Percentiles rank a stretch among this genome's conserved stretches.
phyloP scores from a whole-genome alignment of 140 eudicot species.

The Erigeron philadelphicus region DNA sequence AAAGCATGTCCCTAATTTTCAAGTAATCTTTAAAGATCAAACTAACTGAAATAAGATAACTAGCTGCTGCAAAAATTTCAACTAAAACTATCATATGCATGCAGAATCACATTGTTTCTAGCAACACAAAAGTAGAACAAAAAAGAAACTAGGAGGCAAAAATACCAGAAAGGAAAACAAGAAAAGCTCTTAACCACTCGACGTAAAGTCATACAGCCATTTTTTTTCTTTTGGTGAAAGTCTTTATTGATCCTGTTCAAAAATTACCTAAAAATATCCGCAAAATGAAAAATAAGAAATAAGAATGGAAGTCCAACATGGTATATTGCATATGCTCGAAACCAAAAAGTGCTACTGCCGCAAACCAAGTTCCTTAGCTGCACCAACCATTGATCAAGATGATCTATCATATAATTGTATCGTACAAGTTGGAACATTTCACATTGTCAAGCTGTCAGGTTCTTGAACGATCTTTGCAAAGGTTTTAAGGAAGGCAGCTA shows the following conservation, averaged over 20 bases:
- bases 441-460: constrained; percentile 83
- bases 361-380: constrained; percentile 28
- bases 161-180: no score
- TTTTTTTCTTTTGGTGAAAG: not conserved
- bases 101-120: no score
- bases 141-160: no score
- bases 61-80: no score
- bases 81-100: no score
- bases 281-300: constrained; percentile 7
- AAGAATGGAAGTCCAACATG: constrained; percentile 27
- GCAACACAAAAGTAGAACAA: no score
- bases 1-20: no score
- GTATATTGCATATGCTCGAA: constrained; percentile 31
- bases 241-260: constrained; percentile 24
- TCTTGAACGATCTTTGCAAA: constrained; percentile 74
- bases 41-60: no score
- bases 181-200: no score
- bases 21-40: no score
- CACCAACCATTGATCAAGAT: constrained; percentile 12
- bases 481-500: constrained; percentile 91
- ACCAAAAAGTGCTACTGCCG: constrained; percentile 23
- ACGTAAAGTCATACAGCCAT: no score
- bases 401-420: constrained; percentile 5
- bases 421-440: constrained; percentile 29
- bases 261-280: constrained; percentile 20